Percentiles rank a stretch among this genome's conserved stretches.
Conservation (phyloP, 2,329 filamentous ascomycete species). For the Oidium heveae region DNA sequence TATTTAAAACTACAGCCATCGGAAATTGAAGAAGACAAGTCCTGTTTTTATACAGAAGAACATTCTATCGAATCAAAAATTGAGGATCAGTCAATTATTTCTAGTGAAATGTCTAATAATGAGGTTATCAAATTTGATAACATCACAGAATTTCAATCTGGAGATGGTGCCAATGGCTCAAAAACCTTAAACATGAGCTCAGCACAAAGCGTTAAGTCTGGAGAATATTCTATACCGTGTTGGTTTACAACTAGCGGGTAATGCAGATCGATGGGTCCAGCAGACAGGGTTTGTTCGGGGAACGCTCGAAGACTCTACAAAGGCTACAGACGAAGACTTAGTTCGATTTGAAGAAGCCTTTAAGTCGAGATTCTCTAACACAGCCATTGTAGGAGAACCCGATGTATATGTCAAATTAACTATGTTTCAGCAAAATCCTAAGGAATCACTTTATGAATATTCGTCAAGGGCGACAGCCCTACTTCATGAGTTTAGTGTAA, state of each 20-base stretch:
- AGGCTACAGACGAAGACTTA: background rate
- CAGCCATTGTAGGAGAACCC: background rate
- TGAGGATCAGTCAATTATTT: background rate
- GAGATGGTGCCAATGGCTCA: background rate
- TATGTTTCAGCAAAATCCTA: background rate
- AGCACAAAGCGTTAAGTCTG: background rate
- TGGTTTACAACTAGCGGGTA: background rate
- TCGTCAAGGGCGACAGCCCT: background rate
- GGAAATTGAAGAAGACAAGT: constrained; percentile 20
- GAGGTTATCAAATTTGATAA: background rate
- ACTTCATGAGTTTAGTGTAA: background rate
- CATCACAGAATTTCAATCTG: background rate
- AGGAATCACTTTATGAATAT: background rate
- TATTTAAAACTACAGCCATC: background rate
- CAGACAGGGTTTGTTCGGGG: background rate
- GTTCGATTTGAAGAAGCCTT: background rate
- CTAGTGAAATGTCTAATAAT: background rate
- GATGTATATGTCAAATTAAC: background rate
- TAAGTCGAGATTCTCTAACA: background rate
- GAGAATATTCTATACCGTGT: background rate
- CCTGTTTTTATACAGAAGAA: constrained; percentile 18
- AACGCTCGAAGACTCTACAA: background rate
- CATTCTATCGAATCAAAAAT: background rate
- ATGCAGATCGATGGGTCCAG: background rate
- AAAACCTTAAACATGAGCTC: background rate